Evolutionary conservation across 345 rosid species (phyloP).

Genomic region (Punica granatum): DNA sequence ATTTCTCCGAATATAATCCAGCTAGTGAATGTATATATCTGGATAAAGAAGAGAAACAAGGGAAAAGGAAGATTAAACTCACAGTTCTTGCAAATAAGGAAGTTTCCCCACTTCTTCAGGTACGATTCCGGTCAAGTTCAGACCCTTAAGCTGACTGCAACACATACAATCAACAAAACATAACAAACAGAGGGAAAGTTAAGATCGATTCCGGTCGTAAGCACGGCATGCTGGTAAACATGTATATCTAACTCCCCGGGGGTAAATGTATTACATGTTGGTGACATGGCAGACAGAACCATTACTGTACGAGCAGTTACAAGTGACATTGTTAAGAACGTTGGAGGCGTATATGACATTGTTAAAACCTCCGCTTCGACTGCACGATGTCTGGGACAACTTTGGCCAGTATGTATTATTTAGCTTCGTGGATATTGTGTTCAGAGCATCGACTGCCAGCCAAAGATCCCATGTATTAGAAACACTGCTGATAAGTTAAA

Average conservation of each 20-base stretch:
- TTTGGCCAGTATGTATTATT: slow-evolving; percentile 1
- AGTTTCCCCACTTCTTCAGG: slow-evolving; percentile 70
- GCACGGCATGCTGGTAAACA: background rate
- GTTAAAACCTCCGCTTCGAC: background rate
- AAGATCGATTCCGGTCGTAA: background rate
- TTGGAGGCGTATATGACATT: background rate
- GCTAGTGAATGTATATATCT: background rate
- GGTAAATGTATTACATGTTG: background rate
- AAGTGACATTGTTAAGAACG: slow-evolving; percentile 8
- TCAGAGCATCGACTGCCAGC: slow-evolving; percentile 1
- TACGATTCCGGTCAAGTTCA: slow-evolving; percentile 48
- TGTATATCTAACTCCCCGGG: no score
- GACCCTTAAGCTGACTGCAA: slow-evolving; percentile 45
- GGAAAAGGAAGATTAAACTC: slow-evolving; percentile 14
- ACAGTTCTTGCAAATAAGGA: slow-evolving; percentile 44
- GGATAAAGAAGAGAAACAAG: no score
- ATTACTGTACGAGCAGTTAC: slow-evolving; percentile 2
- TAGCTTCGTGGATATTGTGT: background rate
- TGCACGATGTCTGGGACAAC: slow-evolving; percentile 2
- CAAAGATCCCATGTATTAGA: background rate
- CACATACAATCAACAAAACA: background rate
- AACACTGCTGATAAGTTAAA: background rate
- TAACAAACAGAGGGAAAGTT: background rate
- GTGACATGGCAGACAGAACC: slow-evolving; percentile 2
- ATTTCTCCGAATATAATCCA: no score